A percentile compares a stretch with the other conserved stretches of the same genome.
These are phyloP conservation scores for Dendrobium huoshanense DNA, from an alignment of 106 monocot species.

Conservation along the genomic window DNA sequence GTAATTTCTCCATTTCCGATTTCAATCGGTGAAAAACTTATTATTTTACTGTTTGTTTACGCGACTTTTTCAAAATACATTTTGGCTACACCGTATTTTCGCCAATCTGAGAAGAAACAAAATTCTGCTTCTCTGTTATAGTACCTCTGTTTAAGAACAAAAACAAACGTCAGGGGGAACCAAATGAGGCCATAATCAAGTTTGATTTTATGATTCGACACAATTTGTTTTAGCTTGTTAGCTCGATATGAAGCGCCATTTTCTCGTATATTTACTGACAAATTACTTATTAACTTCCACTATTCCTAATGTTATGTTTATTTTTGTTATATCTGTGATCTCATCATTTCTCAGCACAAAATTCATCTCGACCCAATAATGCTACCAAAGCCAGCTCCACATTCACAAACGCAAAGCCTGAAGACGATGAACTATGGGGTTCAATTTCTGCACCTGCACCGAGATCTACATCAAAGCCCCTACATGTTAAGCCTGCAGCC, in stretches of 20 bases:
- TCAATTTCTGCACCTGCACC: slow-evolving; percentile 42
- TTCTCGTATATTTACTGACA: too few species aligned
- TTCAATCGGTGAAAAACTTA: too few species aligned
- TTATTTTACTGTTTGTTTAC: too few species aligned
- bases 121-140: too few species aligned
- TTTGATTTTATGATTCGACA: not conserved
- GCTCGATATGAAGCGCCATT: not conserved
- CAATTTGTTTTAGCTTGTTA: not conserved
- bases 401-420: slow-evolving; percentile 26
- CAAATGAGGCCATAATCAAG: too few species aligned
- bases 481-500: slow-evolving; percentile 29
- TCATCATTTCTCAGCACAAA: slow-evolving; percentile 18
- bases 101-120: too few species aligned
- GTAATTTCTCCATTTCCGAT: too few species aligned
- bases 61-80: too few species aligned
- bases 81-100: too few species aligned
- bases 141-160: too few species aligned
- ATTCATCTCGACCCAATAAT: slow-evolving; percentile 21
- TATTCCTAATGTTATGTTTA: not conserved
- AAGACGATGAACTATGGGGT: slow-evolving; percentile 74
- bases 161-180: too few species aligned
- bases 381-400: not conserved
- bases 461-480: slow-evolving; percentile 35
- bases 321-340: not conserved
- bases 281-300: too few species aligned